Base-by-base conservation (phyloP, 352 stramenopile genomes). In the Globisporangium radiosum region DNA sequence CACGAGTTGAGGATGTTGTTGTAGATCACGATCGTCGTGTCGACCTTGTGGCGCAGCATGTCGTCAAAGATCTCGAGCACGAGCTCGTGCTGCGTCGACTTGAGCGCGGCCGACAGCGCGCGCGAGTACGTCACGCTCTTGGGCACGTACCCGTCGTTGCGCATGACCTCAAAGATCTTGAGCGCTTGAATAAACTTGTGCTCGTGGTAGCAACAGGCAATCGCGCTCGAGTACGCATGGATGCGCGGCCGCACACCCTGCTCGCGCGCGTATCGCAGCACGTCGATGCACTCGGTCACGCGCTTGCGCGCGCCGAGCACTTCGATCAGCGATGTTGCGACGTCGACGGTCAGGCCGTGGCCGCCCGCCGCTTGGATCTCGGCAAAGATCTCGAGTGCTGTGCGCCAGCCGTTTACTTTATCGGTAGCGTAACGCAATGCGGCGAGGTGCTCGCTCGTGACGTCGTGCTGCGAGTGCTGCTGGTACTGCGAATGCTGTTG, bases 11-110 rank as follows among this genome's bases (percentile, higher is more conserved):
- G 72, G 38, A 94, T 88, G 60, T 76, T 94, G 66, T 94, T 94
- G 76, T 90, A 91, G 57, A 87, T 90, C 37, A 94, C 65, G 47
- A 90, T 88, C 25, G 71, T 80, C 14, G 81, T 70, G 7, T 92
- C 77, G 33, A 90, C 66, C 25, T 80, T 75, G 62, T 92, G 78
- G 52, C 68, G 72, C 45, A 94, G 69, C 79, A 94, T 88, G 56
- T 94, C 85, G 64, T 92, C 82, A 60, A 94, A 94, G 59, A 94
- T 91, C 68, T 94, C 79, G 43, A 94, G 80, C 68, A 94, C 85
- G 17, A 94, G 71, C 61, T 91, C 85, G 57, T 94, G 85, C 57
- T 90, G 76, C 13, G 64, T 62, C 8, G 78, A 71, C 66, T 94
- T 94, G 13, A 90, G 70, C n/a, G 82, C 85, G 4, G 82, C 81